Evolutionary conservation across 169 alveolate genomes (phyloP).

Genomic region (Prorocentrum cordatum): DNA sequence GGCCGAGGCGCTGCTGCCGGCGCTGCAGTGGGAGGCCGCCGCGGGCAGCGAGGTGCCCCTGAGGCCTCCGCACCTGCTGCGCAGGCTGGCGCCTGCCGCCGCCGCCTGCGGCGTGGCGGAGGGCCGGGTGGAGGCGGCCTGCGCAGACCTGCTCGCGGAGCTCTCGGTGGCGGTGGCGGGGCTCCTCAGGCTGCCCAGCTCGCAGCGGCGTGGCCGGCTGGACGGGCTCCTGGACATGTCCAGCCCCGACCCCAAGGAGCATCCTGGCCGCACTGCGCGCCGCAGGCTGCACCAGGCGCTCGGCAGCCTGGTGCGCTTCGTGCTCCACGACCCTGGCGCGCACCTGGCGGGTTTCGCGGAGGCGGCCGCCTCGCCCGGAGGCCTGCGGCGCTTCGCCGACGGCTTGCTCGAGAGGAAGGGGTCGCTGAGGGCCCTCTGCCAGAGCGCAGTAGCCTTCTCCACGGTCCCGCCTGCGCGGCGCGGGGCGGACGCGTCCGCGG

Average conservation of each 20-base stretch:
- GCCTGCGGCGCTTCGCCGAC: not conserved
- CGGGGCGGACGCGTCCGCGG: not conserved
- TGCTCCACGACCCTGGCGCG: not conserved
- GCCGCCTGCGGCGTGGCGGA: not conserved
- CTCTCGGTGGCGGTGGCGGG: constrained; percentile 9
- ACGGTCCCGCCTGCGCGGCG: constrained; percentile 52
- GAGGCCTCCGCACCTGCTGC: not conserved
- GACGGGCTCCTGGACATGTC: constrained; percentile 48
- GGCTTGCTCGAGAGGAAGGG: not conserved
- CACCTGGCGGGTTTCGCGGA: not conserved
- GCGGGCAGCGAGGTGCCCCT: constrained; percentile 27
- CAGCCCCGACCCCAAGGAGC: not conserved
- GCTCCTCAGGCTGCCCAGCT: not conserved
- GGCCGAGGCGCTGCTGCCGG: too few species aligned
- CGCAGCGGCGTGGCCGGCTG: constrained; percentile 9
- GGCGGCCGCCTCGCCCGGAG: not conserved
- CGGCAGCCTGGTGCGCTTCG: constrained; percentile 37
- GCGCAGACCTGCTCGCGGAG: not conserved
- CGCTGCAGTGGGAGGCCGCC: too few species aligned
- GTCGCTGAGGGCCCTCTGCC: constrained; percentile 8
- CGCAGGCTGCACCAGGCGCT: constrained; percentile 26
- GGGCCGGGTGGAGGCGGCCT: not conserved
- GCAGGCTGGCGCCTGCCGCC: not conserved
- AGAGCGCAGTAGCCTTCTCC: constrained; percentile 39
- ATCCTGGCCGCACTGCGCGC: not conserved